Conservation (phyloP, 148 eudicot species). For the Salicornia ramosissima region DNA sequence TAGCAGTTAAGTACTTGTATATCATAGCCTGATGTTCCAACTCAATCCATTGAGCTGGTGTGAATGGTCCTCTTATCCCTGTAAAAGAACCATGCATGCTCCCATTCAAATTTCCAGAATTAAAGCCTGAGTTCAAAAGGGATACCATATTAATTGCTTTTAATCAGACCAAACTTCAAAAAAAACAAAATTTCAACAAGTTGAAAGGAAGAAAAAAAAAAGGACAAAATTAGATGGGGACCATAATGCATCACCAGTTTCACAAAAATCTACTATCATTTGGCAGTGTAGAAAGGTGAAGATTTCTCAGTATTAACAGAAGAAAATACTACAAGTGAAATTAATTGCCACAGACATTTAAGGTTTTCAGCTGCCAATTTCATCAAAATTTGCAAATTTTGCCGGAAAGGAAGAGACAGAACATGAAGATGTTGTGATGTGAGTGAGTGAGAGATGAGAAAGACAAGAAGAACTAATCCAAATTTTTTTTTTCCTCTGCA, state of each 20-base stretch:
- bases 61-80: conserved; percentile 62
- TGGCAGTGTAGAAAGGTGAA: conserved; percentile 10
- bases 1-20: conserved; percentile 71
- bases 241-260: conserved; percentile 17
- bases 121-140: conserved; percentile 34
- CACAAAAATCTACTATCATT: neutral
- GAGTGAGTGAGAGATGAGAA: conserved; percentile 15
- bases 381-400: conserved; percentile 20
- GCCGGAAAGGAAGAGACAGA: conserved; percentile 16
- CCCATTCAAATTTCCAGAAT: conserved; percentile 40
- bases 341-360: conserved; percentile 21
- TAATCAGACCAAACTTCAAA: neutral
- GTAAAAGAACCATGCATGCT: conserved; percentile 42
- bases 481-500: neutral
- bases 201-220: neutral
- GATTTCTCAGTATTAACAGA: neutral
- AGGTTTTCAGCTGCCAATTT: conserved; percentile 11
- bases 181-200: neutral
- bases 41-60: conserved; percentile 88
- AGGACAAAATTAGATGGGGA: conserved; percentile 18
- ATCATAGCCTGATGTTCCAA: conserved; percentile 87
- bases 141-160: neutral
- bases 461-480: conserved; percentile 18
- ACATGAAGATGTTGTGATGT: conserved; percentile 18
- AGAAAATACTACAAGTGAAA: conserved; percentile 5